These are phyloP conservation scores for Trichoderma arundinaceum DNA, from an alignment of 2,329 filamentous ascomycete species.

Conservation along the genomic window DNA sequence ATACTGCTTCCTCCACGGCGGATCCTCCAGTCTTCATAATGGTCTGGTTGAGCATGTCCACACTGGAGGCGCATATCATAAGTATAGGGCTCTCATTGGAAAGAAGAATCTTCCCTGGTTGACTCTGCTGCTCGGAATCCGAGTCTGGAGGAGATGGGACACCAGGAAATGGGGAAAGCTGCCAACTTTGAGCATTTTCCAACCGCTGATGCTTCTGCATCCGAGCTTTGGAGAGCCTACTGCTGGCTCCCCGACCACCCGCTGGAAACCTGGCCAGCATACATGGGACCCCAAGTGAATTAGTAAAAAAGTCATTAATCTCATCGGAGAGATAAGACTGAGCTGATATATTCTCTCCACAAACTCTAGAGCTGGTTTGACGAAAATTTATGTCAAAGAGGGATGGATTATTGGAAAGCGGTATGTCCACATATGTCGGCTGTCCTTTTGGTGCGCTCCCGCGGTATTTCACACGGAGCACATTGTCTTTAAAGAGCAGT, in stretches of 20 bases:
- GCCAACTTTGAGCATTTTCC: constrained; percentile 33
- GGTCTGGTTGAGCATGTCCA: constrained; percentile 75
- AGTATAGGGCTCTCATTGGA: constrained; percentile 96
- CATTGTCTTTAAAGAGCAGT: constrained; percentile 71
- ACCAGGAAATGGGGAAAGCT: constrained; percentile 61
- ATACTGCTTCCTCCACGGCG: constrained; percentile 73
- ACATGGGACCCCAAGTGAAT: constrained; percentile 77
- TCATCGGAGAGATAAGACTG: constrained; percentile 69
- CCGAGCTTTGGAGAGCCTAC: constrained; percentile 74
- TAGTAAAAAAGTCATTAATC: constrained; percentile 79
- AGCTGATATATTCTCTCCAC: constrained; percentile 77
- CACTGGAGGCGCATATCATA: constrained; percentile 78
- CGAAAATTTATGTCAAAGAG: constrained; percentile 54
- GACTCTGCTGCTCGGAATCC: constrained; percentile 51
- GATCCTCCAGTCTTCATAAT: constrained; percentile 69
- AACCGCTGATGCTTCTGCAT: constrained; percentile 62
- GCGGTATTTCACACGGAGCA: constrained; percentile 65
- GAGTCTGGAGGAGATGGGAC: constrained; percentile 64
- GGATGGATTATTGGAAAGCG: constrained; percentile 71
- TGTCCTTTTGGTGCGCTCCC: constrained; percentile 41
- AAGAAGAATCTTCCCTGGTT: constrained; percentile 68
- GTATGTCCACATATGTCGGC: constrained; percentile 55
- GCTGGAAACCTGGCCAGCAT: constrained; percentile 83
- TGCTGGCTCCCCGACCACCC: constrained; percentile 62
- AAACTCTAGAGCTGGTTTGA: constrained; percentile 69